A percentile compares a stretch with the other conserved stretches of the same genome.
phyloP scores from a whole-genome alignment of 2,329 filamentous ascomycete species.

The Colletotrichum chlorophyti region DNA sequence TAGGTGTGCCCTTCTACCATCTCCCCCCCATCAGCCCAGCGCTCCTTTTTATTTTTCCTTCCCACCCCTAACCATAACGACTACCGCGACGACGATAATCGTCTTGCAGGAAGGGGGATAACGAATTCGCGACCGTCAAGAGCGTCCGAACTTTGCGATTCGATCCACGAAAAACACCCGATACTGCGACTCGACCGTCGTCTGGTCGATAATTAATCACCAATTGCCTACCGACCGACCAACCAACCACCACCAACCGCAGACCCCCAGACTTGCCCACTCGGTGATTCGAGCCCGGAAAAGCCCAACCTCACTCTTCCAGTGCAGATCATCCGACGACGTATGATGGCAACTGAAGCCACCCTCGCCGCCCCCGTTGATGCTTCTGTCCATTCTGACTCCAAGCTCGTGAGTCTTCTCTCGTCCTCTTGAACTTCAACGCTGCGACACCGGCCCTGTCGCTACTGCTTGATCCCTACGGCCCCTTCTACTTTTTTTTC shows the following conservation, averaged over 20 bases:
- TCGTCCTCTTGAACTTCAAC: constrained; percentile 1
- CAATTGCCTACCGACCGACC: too few species aligned
- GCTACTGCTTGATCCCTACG: constrained; percentile 1
- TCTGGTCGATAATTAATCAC: not conserved
- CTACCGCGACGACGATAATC: constrained; percentile 11
- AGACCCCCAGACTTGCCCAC: constrained; percentile 2
- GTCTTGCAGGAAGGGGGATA: constrained; percentile 20
- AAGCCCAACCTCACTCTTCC: constrained; percentile 38
- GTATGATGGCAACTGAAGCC: constrained; percentile 72
- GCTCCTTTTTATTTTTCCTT: constrained; percentile 19
- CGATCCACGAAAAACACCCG: constrained; percentile 32
- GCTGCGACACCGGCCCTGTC: constrained; percentile 15
- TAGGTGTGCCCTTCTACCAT: constrained; percentile 19
- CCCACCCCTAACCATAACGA: not conserved
- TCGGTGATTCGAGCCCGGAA: constrained; percentile 30
- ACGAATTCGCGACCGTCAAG: constrained; percentile 5
- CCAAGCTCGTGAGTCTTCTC: constrained; percentile 51
- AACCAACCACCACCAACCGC: constrained; percentile 9
- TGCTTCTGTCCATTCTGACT: constrained; percentile 56
- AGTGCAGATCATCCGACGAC: constrained; percentile 44
- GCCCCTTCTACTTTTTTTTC: not conserved
- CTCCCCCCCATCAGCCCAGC: constrained; percentile 18
- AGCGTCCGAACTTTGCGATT: constrained; percentile 34
- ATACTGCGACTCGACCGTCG: constrained; percentile 22
- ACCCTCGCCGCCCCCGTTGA: constrained; percentile 59